Evolutionary conservation across 208 protist species (phyloP), one percentile per base, ranked within the genome.

Genomic region (Acanthamoeba castellanii): DNA sequence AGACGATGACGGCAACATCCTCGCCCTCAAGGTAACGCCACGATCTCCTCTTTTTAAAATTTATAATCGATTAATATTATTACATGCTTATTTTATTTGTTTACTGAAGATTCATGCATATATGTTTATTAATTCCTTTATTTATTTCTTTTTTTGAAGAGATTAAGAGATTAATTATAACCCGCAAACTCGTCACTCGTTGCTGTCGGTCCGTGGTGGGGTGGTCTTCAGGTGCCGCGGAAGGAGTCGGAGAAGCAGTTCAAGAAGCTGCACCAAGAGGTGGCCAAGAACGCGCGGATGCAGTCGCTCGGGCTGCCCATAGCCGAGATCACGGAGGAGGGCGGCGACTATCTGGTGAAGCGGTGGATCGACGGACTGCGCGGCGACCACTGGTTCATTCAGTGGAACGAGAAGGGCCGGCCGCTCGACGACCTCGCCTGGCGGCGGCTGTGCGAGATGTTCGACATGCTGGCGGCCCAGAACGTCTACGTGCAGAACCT

Each of bases 321-420:
- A 30, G 82, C 82, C 9, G 57, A 90, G 22, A 90, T 90, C 57
- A 68, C 37, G 50, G 82, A 90, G 82, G 82, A 90, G 82, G 82
- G 82, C 47, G 82, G 82, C n/a, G 82, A 90, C 82, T 90, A 90
- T 45, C 82, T 90, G 30, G 52, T 90, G 47, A 90, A 90, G 82
- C n/a, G 37, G 82, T 90, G 82, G 82, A 47, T 90, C 32, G 82
- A 90, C 52, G 82, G 82, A 7, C 82, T 70, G 82, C 47, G 82
- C 27, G 82, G 82, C 52, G 82, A 90, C 25, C 52, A 59, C 37
- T 90, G 82, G 82, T 90, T 90, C 82, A 90, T 70, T 45, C 52
- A 90, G 82, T 90, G 82, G 82, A 90, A 68, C 82, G 52, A 90
- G 57, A 90, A 90, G 82, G 82, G 82, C 4, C 47, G 82, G 55